These are phyloP conservation scores for Tuber aestivum DNA, from an alignment of 495 filamentous ascomycete species.

Conservation along the genomic window DNA sequence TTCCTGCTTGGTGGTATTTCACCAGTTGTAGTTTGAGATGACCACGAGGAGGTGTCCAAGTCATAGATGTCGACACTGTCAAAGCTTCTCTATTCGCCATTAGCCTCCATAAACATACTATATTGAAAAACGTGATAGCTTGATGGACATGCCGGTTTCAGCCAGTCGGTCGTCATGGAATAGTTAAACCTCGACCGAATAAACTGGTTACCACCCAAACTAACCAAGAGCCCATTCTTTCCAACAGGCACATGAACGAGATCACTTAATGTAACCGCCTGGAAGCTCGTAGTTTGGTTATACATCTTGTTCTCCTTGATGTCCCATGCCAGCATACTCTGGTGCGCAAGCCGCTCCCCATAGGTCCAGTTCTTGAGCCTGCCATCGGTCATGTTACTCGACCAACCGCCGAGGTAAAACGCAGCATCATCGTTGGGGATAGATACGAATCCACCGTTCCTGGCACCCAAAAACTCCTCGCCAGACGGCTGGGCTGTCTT, in stretches of 20 bases:
- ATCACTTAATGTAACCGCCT: slow-evolving; percentile 6
- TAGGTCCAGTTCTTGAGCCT: slow-evolving; percentile 10
- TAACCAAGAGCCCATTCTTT: slow-evolving; percentile 11
- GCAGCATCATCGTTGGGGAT: slow-evolving; percentile 6
- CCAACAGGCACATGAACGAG: slow-evolving; percentile 21
- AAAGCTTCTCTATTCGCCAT: slow-evolving; percentile 9
- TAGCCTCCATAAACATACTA: background rate
- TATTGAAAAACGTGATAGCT: background rate
- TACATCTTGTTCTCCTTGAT: slow-evolving; percentile 12
- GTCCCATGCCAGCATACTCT: slow-evolving; percentile 18
- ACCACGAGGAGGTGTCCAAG: slow-evolving; percentile 18
- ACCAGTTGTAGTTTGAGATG: slow-evolving; percentile 12
- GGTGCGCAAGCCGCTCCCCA: background rate
- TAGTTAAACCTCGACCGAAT: background rate
- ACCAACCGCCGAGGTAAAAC: slow-evolving; percentile 16
- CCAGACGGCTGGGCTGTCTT: slow-evolving; percentile 4
- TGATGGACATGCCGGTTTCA: background rate
- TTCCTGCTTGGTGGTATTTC: slow-evolving; percentile 12
- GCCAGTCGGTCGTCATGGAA: background rate
- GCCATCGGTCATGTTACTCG: slow-evolving; percentile 15
- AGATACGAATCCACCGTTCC: slow-evolving; percentile 9
- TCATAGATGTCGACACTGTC: slow-evolving; percentile 21
- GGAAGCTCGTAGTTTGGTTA: slow-evolving; percentile 9
- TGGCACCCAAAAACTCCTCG: slow-evolving; percentile 5
- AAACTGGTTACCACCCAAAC: slow-evolving; percentile 11